Base-by-base conservation (phyloP, 1,139 yeast genomes). In the Pichia sp. region DNA sequence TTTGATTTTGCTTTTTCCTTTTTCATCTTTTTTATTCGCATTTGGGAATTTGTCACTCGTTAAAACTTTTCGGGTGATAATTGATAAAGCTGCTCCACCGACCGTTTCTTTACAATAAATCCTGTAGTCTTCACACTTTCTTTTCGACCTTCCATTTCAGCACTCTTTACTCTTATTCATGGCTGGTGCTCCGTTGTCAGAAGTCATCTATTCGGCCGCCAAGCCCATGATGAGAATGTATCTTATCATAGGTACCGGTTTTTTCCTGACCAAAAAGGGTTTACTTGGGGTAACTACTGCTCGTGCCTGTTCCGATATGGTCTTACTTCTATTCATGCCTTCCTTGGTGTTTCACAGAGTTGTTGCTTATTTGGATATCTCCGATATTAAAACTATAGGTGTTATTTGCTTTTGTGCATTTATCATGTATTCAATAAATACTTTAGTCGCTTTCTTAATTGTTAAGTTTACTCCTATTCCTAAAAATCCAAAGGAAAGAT, bases 181-280 rank as follows among this genome's bases (percentile, higher is more conserved):
- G 56, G 29, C 53, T 3, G 55, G 54, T 9, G 56, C 56, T 13
- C 60, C 75, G 1, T 60, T 79, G 36, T 80, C 81, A 5, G 68
- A 70, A 56, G 71, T 79, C 48, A 74, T 80, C 14, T 80, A 78
- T 60, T 70, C 82, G 9, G 68, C 84, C 2, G 83, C 79, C 31
- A 79, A 79, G 63, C 85, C 86, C 36, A 79, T 81, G 56, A 72
- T 80, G 63, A 76, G 81, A 63, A 78, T 81, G 64, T 81, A 81
- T 62, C 70, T 79, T 67, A 79, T 81, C 58, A 74, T 80, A 13
- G 73, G 69, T 27, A 58, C 80, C 30, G 86, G 86, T 28, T 79
- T 70, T 57, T 66, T 67, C 45, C 64, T 81, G 9, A 82, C 85
- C 16, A 72, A 70, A 54, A 62, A 65, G 54, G 80, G 80, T 53